Evolutionary conservation across 2,329 filamentous ascomycete species (phyloP).

Genomic region (Colletotrichum spaethianum): DNA sequence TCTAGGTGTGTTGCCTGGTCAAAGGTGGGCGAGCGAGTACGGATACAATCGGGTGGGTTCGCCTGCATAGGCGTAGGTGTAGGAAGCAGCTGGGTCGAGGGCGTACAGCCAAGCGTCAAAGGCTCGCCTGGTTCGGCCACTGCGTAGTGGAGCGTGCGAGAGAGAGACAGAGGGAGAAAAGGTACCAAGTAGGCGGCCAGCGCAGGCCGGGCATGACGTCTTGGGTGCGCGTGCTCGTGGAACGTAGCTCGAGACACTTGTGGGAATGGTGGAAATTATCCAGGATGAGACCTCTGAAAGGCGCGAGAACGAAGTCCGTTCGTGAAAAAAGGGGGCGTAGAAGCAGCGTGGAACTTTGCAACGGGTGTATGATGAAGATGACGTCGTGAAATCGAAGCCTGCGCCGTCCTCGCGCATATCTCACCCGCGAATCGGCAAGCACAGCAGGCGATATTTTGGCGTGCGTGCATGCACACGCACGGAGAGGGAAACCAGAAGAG

Average conservation of each 20-base stretch:
- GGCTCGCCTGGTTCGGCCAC: constrained; percentile 24
- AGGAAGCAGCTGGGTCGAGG: background rate
- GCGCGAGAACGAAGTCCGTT: constrained; percentile 1
- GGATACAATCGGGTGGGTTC: background rate
- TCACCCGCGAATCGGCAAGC: constrained; percentile 22
- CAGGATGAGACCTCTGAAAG: constrained; percentile 2
- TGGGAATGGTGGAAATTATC: background rate
- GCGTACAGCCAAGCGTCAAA: background rate
- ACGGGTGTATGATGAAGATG: background rate
- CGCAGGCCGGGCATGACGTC: constrained; percentile 18
- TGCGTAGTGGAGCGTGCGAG: background rate
- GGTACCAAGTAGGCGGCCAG: background rate
- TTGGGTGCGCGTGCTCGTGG: background rate
- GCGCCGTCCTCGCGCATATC: constrained; percentile 23
- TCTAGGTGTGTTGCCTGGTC: constrained; percentile 27
- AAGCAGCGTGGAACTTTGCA: background rate
- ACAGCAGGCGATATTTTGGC: constrained; percentile 4
- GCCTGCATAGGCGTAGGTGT: constrained; percentile 19
- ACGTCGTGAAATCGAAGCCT: constrained; percentile 20
- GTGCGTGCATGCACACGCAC: constrained; percentile 6
- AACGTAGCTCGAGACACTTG: background rate
- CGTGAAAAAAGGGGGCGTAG: background rate
- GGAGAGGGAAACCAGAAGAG: constrained; percentile 18
- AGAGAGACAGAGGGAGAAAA: background rate
- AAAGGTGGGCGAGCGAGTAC: background rate